A percentile compares a stretch with the other conserved stretches of the same genome.
These are phyloP conservation scores for Sclerotinia nivalis DNA, from an alignment of 2,329 filamentous ascomycete genomes.

Conservation along the genomic window DNA sequence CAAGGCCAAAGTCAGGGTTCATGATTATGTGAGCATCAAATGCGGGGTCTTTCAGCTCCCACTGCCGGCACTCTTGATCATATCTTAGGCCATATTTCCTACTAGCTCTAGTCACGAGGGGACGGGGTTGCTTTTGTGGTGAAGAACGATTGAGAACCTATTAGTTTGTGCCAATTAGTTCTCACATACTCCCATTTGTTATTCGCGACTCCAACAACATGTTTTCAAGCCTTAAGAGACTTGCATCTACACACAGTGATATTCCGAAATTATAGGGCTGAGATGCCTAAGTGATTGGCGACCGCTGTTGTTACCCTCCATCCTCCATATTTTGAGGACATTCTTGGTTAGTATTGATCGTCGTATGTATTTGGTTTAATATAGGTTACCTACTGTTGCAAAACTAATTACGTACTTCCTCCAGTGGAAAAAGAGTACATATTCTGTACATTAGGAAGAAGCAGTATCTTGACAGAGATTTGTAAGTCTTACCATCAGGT, in stretches of 20 bases:
- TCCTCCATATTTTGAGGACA: background rate
- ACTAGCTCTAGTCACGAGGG: background rate
- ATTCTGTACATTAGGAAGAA: background rate
- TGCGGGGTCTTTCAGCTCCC: constrained; percentile 9
- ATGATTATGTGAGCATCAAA: background rate
- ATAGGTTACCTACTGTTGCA: background rate
- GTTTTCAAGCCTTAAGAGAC: background rate
- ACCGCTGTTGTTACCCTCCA: background rate
- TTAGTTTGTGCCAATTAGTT: background rate
- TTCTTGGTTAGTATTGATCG: background rate
- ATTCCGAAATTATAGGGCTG: background rate
- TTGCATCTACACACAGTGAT: background rate
- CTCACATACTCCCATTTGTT: too few species aligned
- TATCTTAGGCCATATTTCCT: background rate
- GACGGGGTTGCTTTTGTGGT: background rate
- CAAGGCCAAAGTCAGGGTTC: background rate
- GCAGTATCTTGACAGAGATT: background rate
- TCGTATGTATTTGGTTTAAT: background rate
- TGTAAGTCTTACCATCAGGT: background rate
- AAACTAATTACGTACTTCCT: background rate
- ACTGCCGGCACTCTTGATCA: background rate
- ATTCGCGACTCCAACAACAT: background rate
- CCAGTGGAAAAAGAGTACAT: background rate
- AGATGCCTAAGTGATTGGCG: background rate
- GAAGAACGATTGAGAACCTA: background rate